Evolutionary conservation across 2,329 filamentous ascomycete genomes (phyloP).

Genomic region (Colletotrichum horii): DNA sequence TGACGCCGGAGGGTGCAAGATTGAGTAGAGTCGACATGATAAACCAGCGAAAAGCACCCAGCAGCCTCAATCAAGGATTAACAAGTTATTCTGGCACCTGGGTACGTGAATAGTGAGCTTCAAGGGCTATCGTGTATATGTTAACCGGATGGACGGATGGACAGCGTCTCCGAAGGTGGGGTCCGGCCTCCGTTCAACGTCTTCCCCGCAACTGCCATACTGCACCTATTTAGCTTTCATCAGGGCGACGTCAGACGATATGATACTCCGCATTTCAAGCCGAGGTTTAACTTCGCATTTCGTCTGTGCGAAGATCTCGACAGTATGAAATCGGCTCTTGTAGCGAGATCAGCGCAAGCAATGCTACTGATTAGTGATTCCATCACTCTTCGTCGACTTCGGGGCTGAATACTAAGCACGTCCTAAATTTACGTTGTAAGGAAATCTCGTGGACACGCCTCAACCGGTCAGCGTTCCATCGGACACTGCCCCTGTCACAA

Average conservation of each 20-base stretch:
- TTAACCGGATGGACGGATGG: neutral
- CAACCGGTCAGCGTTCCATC: neutral
- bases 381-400: neutral
- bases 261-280: neutral
- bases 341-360: neutral
- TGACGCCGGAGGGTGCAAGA: neutral
- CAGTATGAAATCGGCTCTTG: neutral
- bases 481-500: neutral
- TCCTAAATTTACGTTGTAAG: neutral
- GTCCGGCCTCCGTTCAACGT: neutral
- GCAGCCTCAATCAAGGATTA: neutral
- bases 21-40: neutral
- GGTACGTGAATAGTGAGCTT: neutral
- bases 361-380: neutral
- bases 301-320: neutral
- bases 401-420: neutral
- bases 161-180: neutral
- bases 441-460: neutral
- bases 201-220: conserved; percentile 9
- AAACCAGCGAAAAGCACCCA: neutral
- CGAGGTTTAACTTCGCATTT: neutral
- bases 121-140: neutral
- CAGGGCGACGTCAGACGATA: neutral
- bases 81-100: neutral
- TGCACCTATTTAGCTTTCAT: neutral